phyloP scores from a whole-genome alignment of 352 stramenopile genomes.

The Phytophthora sp. region DNA sequence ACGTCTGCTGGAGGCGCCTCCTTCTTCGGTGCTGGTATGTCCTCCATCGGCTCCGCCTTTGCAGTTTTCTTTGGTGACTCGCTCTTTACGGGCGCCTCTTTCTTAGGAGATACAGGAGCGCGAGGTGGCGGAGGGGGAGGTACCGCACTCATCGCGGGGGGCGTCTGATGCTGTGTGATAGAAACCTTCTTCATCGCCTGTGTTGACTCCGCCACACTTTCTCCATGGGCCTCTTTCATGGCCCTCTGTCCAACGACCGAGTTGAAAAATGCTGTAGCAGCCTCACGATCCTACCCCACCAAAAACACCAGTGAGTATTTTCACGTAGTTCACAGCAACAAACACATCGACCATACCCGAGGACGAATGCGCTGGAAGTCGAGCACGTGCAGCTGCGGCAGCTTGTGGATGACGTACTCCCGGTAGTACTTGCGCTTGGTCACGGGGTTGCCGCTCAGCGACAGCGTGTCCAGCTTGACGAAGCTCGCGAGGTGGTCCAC shows the following conservation, averaged over 20 bases:
- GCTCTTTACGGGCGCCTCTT: constrained; percentile 5
- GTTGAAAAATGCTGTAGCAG: constrained; percentile 73
- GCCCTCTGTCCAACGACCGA: constrained; percentile 74
- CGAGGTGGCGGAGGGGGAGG: constrained; percentile 38
- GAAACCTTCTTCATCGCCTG: constrained; percentile 52
- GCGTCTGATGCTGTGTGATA: constrained; percentile 33
- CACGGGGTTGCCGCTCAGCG: constrained; percentile 90
- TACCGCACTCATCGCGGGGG: constrained; percentile 20
- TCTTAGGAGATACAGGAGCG: constrained; percentile 13
- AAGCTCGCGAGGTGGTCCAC: constrained; percentile 83
- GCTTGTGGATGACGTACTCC: constrained; percentile 91
- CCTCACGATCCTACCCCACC: constrained; percentile 73
- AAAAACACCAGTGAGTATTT: constrained; percentile 6
- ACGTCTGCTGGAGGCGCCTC: constrained; percentile 40
- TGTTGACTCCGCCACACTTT: constrained; percentile 44
- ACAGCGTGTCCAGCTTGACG: constrained; percentile 85
- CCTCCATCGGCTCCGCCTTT: constrained; percentile 28
- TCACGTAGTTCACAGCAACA: not conserved
- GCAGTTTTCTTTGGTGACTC: constrained; percentile 26
- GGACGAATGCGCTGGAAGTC: constrained; percentile 88
- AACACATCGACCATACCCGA: constrained; percentile 39
- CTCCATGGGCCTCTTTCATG: constrained; percentile 56
- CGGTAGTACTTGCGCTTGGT: constrained; percentile 92
- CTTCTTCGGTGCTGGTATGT: constrained; percentile 20
- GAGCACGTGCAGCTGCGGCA: constrained; percentile 87